These are phyloP conservation scores for Monilinia aucupariae DNA, from an alignment of 2,329 filamentous ascomycete species.

Conservation along the genomic window DNA sequence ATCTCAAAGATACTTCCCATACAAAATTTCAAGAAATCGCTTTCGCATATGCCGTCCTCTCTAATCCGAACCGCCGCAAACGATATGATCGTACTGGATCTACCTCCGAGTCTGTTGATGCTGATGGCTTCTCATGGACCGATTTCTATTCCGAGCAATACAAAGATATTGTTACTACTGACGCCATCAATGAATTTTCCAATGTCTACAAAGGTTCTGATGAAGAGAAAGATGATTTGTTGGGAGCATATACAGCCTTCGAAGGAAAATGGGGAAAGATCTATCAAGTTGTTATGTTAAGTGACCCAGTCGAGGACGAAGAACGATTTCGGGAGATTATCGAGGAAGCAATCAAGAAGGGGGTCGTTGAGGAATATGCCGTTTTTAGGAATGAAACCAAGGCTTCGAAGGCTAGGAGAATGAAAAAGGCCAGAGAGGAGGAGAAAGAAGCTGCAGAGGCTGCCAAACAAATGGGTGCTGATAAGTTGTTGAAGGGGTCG, in stretches of 20 bases:
- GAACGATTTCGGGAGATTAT: slow-evolving; percentile 77
- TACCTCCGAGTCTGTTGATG: slow-evolving; percentile 74
- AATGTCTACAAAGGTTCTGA: slow-evolving; percentile 76
- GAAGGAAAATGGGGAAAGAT: slow-evolving; percentile 72
- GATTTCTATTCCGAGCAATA: slow-evolving; percentile 86
- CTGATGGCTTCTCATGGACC: slow-evolving; percentile 83
- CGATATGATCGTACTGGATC: slow-evolving; percentile 89
- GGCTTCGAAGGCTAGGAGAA: slow-evolving; percentile 53
- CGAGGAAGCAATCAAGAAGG: slow-evolving; percentile 67
- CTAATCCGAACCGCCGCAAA: slow-evolving; percentile 70
- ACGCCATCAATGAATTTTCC: slow-evolving; percentile 71
- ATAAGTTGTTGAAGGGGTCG: slow-evolving; percentile 54
- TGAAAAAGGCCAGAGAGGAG: slow-evolving; percentile 55
- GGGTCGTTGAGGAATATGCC: slow-evolving; percentile 60
- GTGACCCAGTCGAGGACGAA: slow-evolving; percentile 77
- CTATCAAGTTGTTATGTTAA: slow-evolving; percentile 82
- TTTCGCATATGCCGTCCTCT: slow-evolving; percentile 90
- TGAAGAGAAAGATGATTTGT: slow-evolving; percentile 74
- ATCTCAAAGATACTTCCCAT: slow-evolving; percentile 67
- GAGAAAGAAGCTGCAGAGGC: slow-evolving; percentile 68
- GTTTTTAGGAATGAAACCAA: slow-evolving; percentile 71
- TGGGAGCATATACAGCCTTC: slow-evolving; percentile 66
- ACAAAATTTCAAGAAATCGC: slow-evolving; percentile 83
- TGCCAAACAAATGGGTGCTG: slow-evolving; percentile 68
- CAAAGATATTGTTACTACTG: slow-evolving; percentile 65